Percentiles rank a stretch among this genome's conserved stretches.
These are phyloP conservation scores for Zygosaccharomyces bailii DNA, from an alignment of 805 yeast species.

Conservation along the genomic window DNA sequence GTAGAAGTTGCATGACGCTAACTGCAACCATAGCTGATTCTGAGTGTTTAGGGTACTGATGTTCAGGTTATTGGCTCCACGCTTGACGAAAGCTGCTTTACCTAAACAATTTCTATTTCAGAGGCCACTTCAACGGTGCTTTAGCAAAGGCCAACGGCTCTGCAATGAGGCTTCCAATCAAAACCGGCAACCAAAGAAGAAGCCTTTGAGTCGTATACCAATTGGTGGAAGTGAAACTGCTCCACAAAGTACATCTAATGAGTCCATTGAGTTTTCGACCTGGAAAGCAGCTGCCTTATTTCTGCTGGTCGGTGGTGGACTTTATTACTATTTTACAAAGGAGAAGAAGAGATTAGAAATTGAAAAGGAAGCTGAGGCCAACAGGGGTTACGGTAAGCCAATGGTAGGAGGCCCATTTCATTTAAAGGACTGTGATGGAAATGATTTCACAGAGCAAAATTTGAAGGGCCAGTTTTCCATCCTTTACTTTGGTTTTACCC, in stretches of 20 bases:
- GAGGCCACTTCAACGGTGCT: constrained; percentile 2
- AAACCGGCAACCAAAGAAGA: constrained; percentile 29
- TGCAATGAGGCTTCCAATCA: constrained; percentile 1
- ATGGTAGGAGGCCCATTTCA: constrained; percentile 87
- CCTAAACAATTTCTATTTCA: neutral
- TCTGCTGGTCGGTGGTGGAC: constrained; percentile 63
- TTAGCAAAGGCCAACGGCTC: neutral
- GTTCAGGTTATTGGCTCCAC: neutral
- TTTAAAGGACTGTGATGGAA: constrained; percentile 66
- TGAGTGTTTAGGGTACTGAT: constrained; percentile 5
- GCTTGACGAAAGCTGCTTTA: neutral
- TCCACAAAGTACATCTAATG: constrained; percentile 13
- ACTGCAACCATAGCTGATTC: neutral
- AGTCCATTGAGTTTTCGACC: constrained; percentile 63
- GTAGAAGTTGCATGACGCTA: too few relatives aligned
- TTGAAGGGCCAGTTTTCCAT: constrained; percentile 76
- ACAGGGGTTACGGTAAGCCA: constrained; percentile 88
- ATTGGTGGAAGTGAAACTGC: constrained; percentile 53
- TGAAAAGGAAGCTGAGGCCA: constrained; percentile 77
- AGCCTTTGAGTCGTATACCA: constrained; percentile 76
- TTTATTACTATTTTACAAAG: constrained; percentile 64
- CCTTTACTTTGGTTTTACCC: constrained; percentile 93
- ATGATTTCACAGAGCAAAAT: constrained; percentile 72
- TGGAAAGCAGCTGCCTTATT: constrained; percentile 80
- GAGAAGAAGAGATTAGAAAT: constrained; percentile 75